phyloP scores from a whole-genome alignment of 768 basidiomycete species.

The Trametes villosa region DNA sequence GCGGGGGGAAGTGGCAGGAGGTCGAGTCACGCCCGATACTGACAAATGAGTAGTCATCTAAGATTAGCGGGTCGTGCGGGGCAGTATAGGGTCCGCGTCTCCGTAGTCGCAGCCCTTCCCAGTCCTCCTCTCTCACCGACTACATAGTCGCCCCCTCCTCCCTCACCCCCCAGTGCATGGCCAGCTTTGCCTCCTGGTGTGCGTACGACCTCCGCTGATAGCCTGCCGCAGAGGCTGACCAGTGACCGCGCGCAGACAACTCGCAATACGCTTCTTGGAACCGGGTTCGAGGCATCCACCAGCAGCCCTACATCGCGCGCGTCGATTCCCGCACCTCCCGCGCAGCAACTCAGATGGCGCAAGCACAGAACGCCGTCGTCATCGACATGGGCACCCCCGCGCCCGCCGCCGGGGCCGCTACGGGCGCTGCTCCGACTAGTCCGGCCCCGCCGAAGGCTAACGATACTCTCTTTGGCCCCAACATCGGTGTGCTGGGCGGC shows the following conservation, averaged over 20 bases:
- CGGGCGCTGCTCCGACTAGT: constrained; percentile 9
- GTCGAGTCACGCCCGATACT: constrained; percentile 18
- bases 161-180: constrained; percentile 25
- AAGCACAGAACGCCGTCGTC: constrained; percentile 32
- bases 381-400: constrained; percentile 39
- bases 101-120: constrained; percentile 3
- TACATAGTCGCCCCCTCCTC: constrained; percentile 15
- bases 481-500: constrained; percentile 74
- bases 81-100: constrained; percentile 9
- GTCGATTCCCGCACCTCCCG: constrained; percentile 53
- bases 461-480: constrained; percentile 90
- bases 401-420: constrained; percentile 4
- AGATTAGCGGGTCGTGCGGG: constrained; percentile 15
- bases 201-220: constrained; percentile 32
- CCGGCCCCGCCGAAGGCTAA: constrained; percentile 50
- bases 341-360: constrained; percentile 54
- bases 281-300: constrained; percentile 55
- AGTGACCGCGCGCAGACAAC: constrained; percentile 44
- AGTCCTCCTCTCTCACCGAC: constrained; percentile 18
- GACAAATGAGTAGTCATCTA: constrained; percentile 18
- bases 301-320: constrained; percentile 56
- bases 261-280: constrained; percentile 62
- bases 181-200: constrained; percentile 43
- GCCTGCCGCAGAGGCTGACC: constrained; percentile 15
- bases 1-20: constrained; percentile 2